Evolutionary conservation across 2,329 filamentous ascomycete species (phyloP), one percentile per base, ranked within the genome.

Genomic region (Diaporthe sp.): DNA sequence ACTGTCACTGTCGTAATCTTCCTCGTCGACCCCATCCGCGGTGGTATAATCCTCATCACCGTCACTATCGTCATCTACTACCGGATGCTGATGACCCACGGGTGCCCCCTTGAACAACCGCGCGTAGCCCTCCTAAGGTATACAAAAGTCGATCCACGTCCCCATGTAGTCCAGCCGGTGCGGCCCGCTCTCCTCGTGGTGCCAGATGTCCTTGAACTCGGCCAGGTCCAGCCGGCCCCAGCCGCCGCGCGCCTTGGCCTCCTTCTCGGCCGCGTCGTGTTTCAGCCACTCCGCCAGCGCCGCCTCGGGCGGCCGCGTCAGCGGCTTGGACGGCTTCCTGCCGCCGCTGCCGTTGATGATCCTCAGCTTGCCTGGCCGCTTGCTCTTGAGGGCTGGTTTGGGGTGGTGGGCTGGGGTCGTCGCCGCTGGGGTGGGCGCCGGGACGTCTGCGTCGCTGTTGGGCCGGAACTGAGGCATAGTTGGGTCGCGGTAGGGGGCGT

Each of bases 61-160:
- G 25, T 47, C 44, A 47, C 30, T 27, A 39, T 44, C 47, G n/a
- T 15, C 22, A 25, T 4, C 68, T 9, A n/a, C 7, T 22, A 35
- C 22, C 22, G n/a, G 55, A 12, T 42, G 37, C 35, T 37, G 35
- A 30, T 9, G 13, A 12, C 17, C 9, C 3, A 1, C 3, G 15
- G 47, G 47, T n/a, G 8, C 15, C 32, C 9, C 9, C 32, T 9
- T 53, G 44, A 53, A 68, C n/a, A n/a, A 53, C 17, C 8, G 12
- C 32, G 63, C 65, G 27, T 68, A 47, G 27, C 71, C 39, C 19
- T 44, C 19, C 82, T 86, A 91, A 19, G 91, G 91, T 77, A 93
- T 92, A 81, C 91, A 93, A 81, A 92, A 92, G 81, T 98, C 96
- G 82, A 98, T 94, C 96, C 96, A 98, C 79, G 91, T 94, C 75